Base-by-base conservation (phyloP, 768 basidiomycete species). In the Dacryopinax spathularia region DNA sequence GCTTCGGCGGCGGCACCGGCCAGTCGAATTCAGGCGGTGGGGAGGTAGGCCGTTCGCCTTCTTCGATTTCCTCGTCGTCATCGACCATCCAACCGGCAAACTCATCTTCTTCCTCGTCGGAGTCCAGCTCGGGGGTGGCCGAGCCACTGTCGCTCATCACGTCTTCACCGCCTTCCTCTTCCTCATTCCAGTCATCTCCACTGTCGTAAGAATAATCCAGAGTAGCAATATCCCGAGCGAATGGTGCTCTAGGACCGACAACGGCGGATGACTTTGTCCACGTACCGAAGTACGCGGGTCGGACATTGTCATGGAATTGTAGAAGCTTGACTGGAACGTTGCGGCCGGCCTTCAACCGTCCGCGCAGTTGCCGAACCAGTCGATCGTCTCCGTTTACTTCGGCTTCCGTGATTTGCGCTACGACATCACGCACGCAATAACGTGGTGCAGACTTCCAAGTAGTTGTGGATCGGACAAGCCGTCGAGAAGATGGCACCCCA, bases 121-220 rank as follows among this genome's bases (percentile, higher is more conserved):
- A 84, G 15, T 83, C 86, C 13, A 79, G 85, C 16, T 89, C 89
- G 4, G 87, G 85, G 6, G 80, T 76, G 10, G 67, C 61, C 20
- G 69, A 78, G 34, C 75, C 76, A 39, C 77, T 78, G 6, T 86
- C 82, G 13, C 61, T 63, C 29, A 67, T 68, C 62, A 89, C 87
- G 60, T 89, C 89, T 60, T 86, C 90, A 12, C 84, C 90, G 2
- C 80, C 82, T 13, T 77, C 79, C 22, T 85, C 84, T 71, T 93
- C 92, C 64, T 88, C 89, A 66, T 91, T 91, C 96, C 96, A 98
- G 68, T 98, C 96, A 68, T 86, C 91, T 15, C 91, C 95, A 61
- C 90, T 93, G 75, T 99, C 94, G 70, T 94, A 91, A 3, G 82
- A 81, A 72, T 98, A 99, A 74, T 98, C 92, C 62, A 89, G 80